phyloP scores from a whole-genome alignment of 371 early-diverging fungal genomes.

The Funneliformis caledonium region DNA sequence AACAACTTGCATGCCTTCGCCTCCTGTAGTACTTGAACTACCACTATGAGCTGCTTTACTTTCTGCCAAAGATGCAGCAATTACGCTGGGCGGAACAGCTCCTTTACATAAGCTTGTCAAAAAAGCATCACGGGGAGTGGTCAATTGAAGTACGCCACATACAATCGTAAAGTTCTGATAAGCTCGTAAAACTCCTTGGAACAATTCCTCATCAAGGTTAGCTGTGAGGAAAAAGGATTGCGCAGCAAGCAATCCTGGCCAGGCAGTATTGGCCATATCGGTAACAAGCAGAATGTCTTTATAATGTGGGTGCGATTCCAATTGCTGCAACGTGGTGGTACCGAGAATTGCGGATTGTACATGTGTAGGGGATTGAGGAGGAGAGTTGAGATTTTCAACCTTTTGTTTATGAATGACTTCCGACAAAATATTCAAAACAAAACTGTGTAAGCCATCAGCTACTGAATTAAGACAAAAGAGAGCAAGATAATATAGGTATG shows the following conservation, averaged over 20 bases:
- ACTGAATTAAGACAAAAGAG: constrained; percentile 69
- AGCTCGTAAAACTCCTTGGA: constrained; percentile 69
- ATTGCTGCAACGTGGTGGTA: constrained; percentile 7
- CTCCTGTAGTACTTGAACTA: neutral
- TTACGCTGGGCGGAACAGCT: constrained; percentile 62
- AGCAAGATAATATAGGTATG: constrained; percentile 83
- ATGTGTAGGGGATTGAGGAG: neutral
- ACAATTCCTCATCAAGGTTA: constrained; percentile 86
- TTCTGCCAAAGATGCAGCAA: constrained; percentile 44
- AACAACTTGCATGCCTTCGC: neutral
- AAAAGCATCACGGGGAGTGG: constrained; percentile 84
- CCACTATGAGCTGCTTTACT: constrained; percentile 31
- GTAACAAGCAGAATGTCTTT: constrained; percentile 71
- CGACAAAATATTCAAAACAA: constrained; percentile 67
- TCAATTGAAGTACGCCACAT: constrained; percentile 81
- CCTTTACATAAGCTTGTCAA: constrained; percentile 82
- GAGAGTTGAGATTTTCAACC: constrained; percentile 4
- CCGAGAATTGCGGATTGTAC: constrained; percentile 9
- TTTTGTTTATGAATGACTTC: constrained; percentile 45
- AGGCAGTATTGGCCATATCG: constrained; percentile 81
- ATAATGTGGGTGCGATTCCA: constrained; percentile 46
- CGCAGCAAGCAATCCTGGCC: constrained; percentile 84
- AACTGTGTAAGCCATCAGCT: constrained; percentile 74
- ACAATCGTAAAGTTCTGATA: constrained; percentile 82
- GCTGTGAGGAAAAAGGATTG: constrained; percentile 78